Evolutionary conservation across 2,329 filamentous ascomycete genomes (phyloP), one percentile per base, ranked within the genome.

Genomic region (Fusarium virguliforme): DNA sequence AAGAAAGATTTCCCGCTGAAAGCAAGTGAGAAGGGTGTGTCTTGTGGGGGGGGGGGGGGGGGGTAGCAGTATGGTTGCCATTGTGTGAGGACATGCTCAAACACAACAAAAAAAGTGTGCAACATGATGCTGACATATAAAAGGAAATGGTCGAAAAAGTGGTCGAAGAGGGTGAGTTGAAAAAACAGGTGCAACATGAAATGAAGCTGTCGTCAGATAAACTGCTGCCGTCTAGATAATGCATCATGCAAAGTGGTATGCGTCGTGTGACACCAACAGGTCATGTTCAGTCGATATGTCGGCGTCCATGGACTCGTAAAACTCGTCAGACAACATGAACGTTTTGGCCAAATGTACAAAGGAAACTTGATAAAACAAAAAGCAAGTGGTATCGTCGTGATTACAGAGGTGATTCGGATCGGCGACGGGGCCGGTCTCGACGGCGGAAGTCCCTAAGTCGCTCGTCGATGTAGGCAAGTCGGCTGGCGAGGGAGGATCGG

Each of bases 401-500:
- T 83, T 80, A 87, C 43, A 83, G 74, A 4, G 86, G 86, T 24
- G 86, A 87, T 69, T 87, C 83, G 8, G 87, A 86, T 56, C 83
- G 83, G 63, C 81, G 81, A 8, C 78, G 80, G 43, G 80, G 79
- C 28, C 73, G 74, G 59, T 82, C 81, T 38, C 84, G 83, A 51
- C 81, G 84, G 65, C 86, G 84, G 64, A 89, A 81, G 65, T 88
- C 86, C 70, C 85, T 86, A 46, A 90, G 83, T 38, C 87, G 85
- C 71, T 88, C 84, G 73, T 90, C 87, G 51, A 90, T 84, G 67
- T 90, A 89, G 5, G 87, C 86, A 61, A 90, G 79, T 10, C 87
- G 85, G 37, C 83, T 84, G 24, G 84, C 82, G 46, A 89, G 78
- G 38, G 84, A 85, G 13, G 84, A 79, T 62, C 82, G 81, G 24